These are phyloP conservation scores for Aspergillus luchuensis DNA, from an alignment of 2,329 filamentous ascomycete species.

Conservation along the genomic window DNA sequence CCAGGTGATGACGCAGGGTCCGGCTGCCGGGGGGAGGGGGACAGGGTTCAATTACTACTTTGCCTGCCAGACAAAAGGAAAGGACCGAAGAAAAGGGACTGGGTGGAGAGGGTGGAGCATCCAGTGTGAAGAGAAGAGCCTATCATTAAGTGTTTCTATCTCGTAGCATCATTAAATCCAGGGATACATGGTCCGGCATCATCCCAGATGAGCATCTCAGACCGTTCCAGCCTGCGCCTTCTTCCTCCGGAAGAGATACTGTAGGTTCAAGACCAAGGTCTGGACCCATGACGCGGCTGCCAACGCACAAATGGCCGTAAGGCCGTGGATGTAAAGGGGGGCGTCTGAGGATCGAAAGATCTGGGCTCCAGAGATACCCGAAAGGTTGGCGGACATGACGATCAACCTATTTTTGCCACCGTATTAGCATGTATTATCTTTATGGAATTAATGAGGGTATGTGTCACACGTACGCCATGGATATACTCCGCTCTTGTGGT, in stretches of 20 bases:
- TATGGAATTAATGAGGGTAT: background rate
- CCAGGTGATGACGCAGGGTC: no score
- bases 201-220: background rate
- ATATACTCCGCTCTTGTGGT: conserved; percentile 60
- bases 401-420: conserved; percentile 33
- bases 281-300: conserved; percentile 30
- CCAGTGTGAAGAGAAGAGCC: no score
- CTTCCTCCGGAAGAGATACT: conserved; percentile 26
- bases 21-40: no score
- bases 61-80: no score
- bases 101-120: no score
- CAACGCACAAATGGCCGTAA: conserved; percentile 29
- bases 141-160: no score
- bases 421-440: background rate
- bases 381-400: conserved; percentile 65
- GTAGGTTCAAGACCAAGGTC: conserved; percentile 19
- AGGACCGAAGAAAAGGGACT: no score
- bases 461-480: conserved; percentile 59
- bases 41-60: no score
- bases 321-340: conserved; percentile 32
- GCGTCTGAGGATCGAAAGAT: conserved; percentile 51
- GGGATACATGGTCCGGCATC: no score
- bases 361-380: conserved; percentile 63
- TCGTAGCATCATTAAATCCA: no score
- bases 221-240: conserved; percentile 18